Conservation (phyloP, 129 eudicot species). For the Centella asiatica region DNA sequence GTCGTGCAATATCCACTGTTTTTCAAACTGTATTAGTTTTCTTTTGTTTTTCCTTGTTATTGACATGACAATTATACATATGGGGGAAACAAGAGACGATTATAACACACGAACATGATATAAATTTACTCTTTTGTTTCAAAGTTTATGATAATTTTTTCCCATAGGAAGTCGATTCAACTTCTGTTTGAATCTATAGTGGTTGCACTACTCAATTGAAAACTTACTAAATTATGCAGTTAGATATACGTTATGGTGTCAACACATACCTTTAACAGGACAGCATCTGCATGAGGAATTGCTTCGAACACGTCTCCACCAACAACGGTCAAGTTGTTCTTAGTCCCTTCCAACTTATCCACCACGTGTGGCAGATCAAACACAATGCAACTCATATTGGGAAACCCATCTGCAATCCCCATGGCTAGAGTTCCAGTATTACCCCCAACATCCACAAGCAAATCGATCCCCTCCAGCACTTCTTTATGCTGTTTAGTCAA, state of each 20-base stretch:
- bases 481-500: constrained; percentile 9
- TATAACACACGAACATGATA: too few species aligned
- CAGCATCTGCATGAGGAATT: constrained; percentile 29
- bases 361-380: constrained; percentile 38
- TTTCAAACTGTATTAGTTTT: too few species aligned
- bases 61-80: too few species aligned
- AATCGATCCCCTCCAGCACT: constrained; percentile 20
- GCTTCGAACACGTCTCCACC: constrained; percentile 26
- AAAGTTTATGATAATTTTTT: too few species aligned
- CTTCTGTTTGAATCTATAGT: too few species aligned
- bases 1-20: constrained; percentile 45
- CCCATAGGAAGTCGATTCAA: too few species aligned
- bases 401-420: constrained; percentile 23
- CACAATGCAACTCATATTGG: constrained; percentile 16
- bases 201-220: too few species aligned
- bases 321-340: constrained; percentile 17
- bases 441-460: constrained; percentile 40
- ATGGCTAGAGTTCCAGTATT: constrained; percentile 23
- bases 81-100: too few species aligned
- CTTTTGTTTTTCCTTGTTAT: too few species aligned
- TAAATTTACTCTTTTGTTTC: too few species aligned
- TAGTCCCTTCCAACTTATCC: constrained; percentile 18
- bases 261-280: constrained; percentile 26
- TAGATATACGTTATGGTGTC: too few species aligned
- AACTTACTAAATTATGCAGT: too few species aligned